phyloP scores from a whole-genome alignment of 371 early-diverging fungal genomes.

The Mucor plumbeus region DNA sequence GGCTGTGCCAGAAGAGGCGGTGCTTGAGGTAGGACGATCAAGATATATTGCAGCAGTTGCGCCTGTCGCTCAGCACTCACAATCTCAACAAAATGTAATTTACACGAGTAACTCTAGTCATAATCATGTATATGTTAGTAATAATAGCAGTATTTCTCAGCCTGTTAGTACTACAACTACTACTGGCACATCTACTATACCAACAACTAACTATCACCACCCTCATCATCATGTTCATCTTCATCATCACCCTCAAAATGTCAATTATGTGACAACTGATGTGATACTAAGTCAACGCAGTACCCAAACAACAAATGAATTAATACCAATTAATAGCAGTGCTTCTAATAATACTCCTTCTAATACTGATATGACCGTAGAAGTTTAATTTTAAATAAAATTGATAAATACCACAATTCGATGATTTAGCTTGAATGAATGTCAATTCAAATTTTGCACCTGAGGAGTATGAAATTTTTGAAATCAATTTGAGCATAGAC shows the following conservation, averaged over 20 bases:
- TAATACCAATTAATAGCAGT: conserved; percentile 15
- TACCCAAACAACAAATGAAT: conserved; percentile 14
- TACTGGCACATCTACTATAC: background rate
- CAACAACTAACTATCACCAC: background rate
- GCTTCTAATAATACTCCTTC: background rate
- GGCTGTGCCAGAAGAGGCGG: conserved; percentile 50
- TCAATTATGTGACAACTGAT: conserved; percentile 11
- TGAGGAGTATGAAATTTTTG: background rate
- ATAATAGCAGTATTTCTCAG: background rate
- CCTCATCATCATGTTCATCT: conserved; percentile 12
- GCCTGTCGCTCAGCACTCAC: background rate
- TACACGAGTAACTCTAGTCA: conserved; percentile 1
- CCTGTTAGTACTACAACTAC: background rate
- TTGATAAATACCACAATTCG: conserved; percentile 23
- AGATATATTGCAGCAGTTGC: background rate
- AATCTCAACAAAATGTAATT: background rate
- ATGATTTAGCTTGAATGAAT: background rate
- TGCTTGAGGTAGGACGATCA: conserved; percentile 33
- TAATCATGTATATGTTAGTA: background rate
- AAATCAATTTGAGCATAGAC: conserved; percentile 39
- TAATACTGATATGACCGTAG: conserved; percentile 23
- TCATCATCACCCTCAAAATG: background rate
- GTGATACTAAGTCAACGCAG: conserved; percentile 14
- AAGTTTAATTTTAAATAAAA: conserved; percentile 13
- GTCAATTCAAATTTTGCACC: background rate